These are phyloP conservation scores for Orbilia brochopaga DNA, from an alignment of 2,329 filamentous ascomycete species.

Conservation along the genomic window DNA sequence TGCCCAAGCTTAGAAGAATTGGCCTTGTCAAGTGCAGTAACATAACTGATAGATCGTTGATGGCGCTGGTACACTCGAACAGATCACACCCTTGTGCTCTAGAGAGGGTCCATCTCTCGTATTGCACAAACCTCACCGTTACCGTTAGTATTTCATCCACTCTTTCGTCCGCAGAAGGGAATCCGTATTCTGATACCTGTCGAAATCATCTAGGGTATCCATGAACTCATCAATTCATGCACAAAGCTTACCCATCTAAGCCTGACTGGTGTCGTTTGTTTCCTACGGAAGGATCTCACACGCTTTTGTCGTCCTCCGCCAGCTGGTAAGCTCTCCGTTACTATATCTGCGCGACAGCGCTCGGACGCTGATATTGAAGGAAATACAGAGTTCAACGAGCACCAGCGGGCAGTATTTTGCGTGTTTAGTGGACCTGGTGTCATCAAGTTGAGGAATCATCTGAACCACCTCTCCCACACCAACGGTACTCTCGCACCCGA, in stretches of 20 bases:
- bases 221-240: conserved; percentile 85
- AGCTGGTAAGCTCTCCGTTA: conserved; percentile 39
- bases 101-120: conserved; percentile 94
- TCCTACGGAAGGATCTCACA: conserved; percentile 78
- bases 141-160: conserved; percentile 25
- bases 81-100: conserved; percentile 64
- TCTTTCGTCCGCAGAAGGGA: background rate
- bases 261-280: conserved; percentile 90
- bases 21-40: conserved; percentile 90
- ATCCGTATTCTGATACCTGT: conserved; percentile 1
- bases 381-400: conserved; percentile 87
- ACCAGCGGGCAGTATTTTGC: conserved; percentile 94
- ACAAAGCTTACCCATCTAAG: conserved; percentile 91
- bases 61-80: conserved; percentile 77
- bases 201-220: conserved; percentile 74
- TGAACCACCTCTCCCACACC: conserved; percentile 64
- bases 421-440: conserved; percentile 94
- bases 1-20: conserved; percentile 93
- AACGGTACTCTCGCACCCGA: conserved; percentile 41
- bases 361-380: background rate
- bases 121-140: conserved; percentile 66
- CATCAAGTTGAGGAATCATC: conserved; percentile 73
- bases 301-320: conserved; percentile 86
- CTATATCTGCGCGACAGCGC: background rate
- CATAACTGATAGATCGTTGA: conserved; percentile 89